Conservation (phyloP, 139 green algal species). For the Edaphochlamys debaryana region DNA sequence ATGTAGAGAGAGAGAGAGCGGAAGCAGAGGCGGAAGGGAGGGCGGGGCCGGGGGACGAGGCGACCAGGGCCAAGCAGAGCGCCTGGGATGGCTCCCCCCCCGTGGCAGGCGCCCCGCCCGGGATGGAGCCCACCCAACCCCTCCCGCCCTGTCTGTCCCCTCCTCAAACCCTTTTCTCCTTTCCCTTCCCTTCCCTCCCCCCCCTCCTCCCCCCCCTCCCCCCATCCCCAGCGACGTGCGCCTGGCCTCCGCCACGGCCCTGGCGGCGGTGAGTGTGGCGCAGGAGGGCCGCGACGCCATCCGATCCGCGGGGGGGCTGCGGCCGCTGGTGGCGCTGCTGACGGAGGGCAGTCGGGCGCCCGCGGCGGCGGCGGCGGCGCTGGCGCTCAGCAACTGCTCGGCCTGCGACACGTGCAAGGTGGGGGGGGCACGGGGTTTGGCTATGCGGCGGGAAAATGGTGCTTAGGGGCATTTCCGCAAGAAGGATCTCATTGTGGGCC, state of each 20-base stretch:
- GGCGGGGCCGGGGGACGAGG: too few relatives aligned
- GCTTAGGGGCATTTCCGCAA: too few relatives aligned
- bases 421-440: background rate
- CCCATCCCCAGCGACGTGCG: conserved; percentile 1
- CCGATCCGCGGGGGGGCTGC: conserved; percentile 11
- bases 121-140: too few relatives aligned
- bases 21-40: background rate
- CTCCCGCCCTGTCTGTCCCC: too few relatives aligned
- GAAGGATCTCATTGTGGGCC: too few relatives aligned
- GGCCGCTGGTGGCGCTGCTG: conserved; percentile 40
- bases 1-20: background rate
- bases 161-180: too few relatives aligned
- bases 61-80: background rate
- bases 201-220: background rate
- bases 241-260: conserved; percentile 1
- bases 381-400: conserved; percentile 38
- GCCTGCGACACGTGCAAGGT: conserved; percentile 40
- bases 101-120: too few relatives aligned
- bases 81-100: too few relatives aligned
- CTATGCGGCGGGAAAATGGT: background rate
- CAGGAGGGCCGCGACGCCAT: conserved; percentile 38
- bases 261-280: conserved; percentile 10
- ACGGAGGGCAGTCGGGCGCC: conserved; percentile 1
- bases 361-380: conserved; percentile 5
- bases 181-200: too few relatives aligned